phyloP scores from a whole-genome alignment of 495 filamentous ascomycete species.

The Massariosphaeria phaeospora region DNA sequence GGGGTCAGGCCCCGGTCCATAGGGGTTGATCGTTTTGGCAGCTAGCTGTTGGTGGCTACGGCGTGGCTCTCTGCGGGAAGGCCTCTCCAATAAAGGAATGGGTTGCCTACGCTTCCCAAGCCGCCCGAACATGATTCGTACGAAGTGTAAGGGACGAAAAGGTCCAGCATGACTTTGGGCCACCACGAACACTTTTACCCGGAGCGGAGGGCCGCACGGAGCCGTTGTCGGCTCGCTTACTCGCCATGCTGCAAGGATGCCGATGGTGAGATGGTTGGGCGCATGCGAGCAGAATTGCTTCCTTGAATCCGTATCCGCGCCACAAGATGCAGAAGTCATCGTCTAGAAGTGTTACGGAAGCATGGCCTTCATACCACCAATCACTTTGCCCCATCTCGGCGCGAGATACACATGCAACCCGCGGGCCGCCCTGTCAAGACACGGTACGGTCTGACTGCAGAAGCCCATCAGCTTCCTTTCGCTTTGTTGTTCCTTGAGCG shows the following conservation, averaged over 20 bases:
- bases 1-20: constrained; percentile 4
- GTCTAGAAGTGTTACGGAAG: too few species aligned
- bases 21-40: background rate
- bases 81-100: constrained; percentile 2
- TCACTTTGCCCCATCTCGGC: too few species aligned
- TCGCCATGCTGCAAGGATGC: background rate
- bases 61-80: background rate
- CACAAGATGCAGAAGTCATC: too few species aligned
- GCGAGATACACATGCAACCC: too few species aligned
- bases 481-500: too few species aligned
- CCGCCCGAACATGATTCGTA: constrained; percentile 15
- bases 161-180: constrained; percentile 2
- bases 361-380: too few species aligned
- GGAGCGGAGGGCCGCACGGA: constrained; percentile 27
- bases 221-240: constrained; percentile 7
- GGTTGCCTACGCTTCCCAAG: background rate
- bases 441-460: too few species aligned
- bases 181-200: constrained; percentile 21
- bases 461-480: too few species aligned
- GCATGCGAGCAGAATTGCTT: too few species aligned
- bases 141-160: background rate
- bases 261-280: too few species aligned
- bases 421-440: too few species aligned
- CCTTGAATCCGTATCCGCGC: too few species aligned
- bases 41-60: constrained; percentile 18